phyloP scores from a whole-genome alignment of 257 asterid species.

The Penstemon eatonii region DNA sequence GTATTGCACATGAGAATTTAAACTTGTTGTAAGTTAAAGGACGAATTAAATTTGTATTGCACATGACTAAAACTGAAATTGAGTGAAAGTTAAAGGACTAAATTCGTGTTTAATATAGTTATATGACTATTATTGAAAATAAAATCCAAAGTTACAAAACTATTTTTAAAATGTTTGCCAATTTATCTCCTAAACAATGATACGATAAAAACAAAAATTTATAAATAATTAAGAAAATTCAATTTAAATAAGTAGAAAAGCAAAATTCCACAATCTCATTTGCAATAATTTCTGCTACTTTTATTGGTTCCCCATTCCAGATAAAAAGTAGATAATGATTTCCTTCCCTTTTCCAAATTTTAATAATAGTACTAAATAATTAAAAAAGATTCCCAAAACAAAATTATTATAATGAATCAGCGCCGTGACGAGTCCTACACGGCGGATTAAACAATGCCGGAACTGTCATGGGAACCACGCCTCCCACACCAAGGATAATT shows the following conservation, averaged over 20 bases:
- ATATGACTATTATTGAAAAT: neutral
- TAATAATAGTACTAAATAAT: neutral
- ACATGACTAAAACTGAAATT: no score
- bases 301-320: neutral
- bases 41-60: no score
- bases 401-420: conserved; percentile 5
- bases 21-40: no score
- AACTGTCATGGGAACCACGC: neutral
- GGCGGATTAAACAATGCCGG: conserved; percentile 29
- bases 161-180: neutral
- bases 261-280: neutral
- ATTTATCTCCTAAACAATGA: no score
- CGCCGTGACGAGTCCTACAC: conserved; percentile 46
- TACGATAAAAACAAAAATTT: no score
- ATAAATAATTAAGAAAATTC: no score
- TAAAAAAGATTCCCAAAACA: neutral
- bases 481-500: neutral
- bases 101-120: neutral
- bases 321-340: conserved; percentile 11
- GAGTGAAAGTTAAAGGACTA: neutral
- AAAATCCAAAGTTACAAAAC: neutral
- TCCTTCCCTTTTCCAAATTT: neutral
- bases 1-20: neutral
- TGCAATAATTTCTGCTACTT: conserved; percentile 16
- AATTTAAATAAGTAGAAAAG: neutral